These are phyloP conservation scores for Saitoella complicata DNA, from an alignment of 805 yeast species.

Conservation along the genomic window DNA sequence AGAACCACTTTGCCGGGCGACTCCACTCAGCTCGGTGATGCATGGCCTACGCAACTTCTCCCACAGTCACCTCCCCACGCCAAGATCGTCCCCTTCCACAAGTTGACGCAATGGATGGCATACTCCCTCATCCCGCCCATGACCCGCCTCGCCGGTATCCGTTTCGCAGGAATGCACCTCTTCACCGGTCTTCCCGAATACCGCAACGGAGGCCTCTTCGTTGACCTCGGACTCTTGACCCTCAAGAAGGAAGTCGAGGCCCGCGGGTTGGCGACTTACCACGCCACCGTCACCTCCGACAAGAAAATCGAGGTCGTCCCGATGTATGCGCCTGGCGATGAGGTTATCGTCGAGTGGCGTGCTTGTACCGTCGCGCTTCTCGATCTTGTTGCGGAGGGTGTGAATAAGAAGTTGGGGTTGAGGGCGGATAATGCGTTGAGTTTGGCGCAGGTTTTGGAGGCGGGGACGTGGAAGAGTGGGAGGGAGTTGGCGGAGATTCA, in stretches of 20 bases:
- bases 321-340: slow-evolving; percentile 36
- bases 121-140: slow-evolving; percentile 44
- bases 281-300: slow-evolving; percentile 12
- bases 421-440: slow-evolving; percentile 20
- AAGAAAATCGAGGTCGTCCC: slow-evolving; percentile 23
- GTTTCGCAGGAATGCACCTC: slow-evolving; percentile 5
- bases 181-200: slow-evolving; percentile 47
- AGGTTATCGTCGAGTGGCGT: slow-evolving; percentile 53
- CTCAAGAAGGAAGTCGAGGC: slow-evolving; percentile 28
- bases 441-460: slow-evolving; percentile 47
- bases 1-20: slow-evolving; percentile 28
- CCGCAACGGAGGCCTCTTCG: slow-evolving; percentile 48
- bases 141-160: slow-evolving; percentile 13
- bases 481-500: too few species aligned
- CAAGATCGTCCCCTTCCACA: slow-evolving; percentile 44
- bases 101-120: slow-evolving; percentile 51
- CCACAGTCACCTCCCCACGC: slow-evolving; percentile 16
- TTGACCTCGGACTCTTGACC: slow-evolving; percentile 36
- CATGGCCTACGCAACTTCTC: slow-evolving; percentile 28
- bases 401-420: slow-evolving; percentile 30
- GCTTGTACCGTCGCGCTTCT: slow-evolving; percentile 41
- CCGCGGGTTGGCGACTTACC: slow-evolving; percentile 26
- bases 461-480: slow-evolving; percentile 40
- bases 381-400: slow-evolving; percentile 35
- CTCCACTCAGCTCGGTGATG: slow-evolving; percentile 43